A percentile compares a stretch with the other conserved stretches of the same genome.
These are phyloP conservation scores for Pyronema domesticum DNA, from an alignment of 495 filamentous ascomycete genomes.

Conservation along the genomic window DNA sequence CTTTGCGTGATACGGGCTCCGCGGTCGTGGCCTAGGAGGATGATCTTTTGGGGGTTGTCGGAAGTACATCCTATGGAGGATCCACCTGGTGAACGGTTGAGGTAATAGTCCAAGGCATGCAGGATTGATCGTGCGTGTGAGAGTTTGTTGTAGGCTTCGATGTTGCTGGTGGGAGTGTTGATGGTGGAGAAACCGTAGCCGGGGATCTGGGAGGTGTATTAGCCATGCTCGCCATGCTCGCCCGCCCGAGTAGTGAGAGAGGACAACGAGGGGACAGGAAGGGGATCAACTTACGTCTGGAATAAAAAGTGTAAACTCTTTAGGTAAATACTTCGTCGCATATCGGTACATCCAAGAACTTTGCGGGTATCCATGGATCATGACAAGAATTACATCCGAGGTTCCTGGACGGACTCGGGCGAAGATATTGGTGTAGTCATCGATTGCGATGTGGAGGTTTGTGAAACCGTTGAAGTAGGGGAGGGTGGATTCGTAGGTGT, in stretches of 20 bases:
- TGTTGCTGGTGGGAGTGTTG: slow-evolving; percentile 14
- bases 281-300: slow-evolving; percentile 23
- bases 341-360: slow-evolving; percentile 22
- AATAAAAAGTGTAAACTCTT: slow-evolving; percentile 25
- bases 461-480: background rate
- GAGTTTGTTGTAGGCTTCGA: slow-evolving; percentile 26
- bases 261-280: background rate
- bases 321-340: slow-evolving; percentile 15
- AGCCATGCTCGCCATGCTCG: background rate
- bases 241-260: too few relatives aligned
- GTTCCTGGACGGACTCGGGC: slow-evolving; percentile 5
- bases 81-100: slow-evolving; percentile 1
- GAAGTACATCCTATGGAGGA: background rate
- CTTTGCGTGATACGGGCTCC: slow-evolving; percentile 33
- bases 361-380: slow-evolving; percentile 27
- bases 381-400: slow-evolving; percentile 16
- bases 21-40: slow-evolving; percentile 32
- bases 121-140: slow-evolving; percentile 27
- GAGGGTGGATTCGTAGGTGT: background rate
- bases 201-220: slow-evolving; percentile 22
- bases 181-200: slow-evolving; percentile 31
- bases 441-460: background rate
- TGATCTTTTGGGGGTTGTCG: slow-evolving; percentile 9
- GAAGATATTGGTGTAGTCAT: slow-evolving; percentile 1
- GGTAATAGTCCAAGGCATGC: slow-evolving; percentile 7